Evolutionary conservation across 805 yeast species (phyloP), one percentile per base, ranked within the genome.

Genomic region (Schwanniomyces polymorphus): DNA sequence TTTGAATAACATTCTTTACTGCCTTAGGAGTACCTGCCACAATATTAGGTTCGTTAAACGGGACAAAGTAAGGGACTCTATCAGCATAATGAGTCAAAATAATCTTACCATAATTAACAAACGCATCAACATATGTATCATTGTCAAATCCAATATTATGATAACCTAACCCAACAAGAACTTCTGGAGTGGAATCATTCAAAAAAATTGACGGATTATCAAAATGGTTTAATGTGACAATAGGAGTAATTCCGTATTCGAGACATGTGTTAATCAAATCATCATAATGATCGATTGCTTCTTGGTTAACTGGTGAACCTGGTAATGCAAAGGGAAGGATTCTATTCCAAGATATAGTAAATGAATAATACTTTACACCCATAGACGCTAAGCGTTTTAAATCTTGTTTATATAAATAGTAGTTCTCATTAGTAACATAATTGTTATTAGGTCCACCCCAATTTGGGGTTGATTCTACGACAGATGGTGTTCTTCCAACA

Each of bases 341-440:
- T 48, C 73, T 54, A 11, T 68, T 52, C 71, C 72, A 68, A 4
- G 72, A 63, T 39, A 68, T 60, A 7, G 67, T 47, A 51, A 68
- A 54, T 7, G 70, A 64, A 50, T 68, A 68, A 42, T 53, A 40
- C 27, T 61, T 61, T 26, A 58, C 62, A 7, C 70, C 73, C 37
- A 65, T 55, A 18, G 66, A 63, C 28, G 64, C 66, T 43, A 66
- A 42, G 18, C 70, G 52, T 16, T 57, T 57, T 37, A 59, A 54
- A 46, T 68, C 73, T 50, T 64, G 64, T 48, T 66, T 65, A 52
- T 64, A 67, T 28, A 62, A 50, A 39, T 60, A 60, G 54, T 67
- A 67, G 44, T 65, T 63, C 44, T 66, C 64, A 48, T 60, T 57
- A 12, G 70, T 58, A 37, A 62, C 50, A 29, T 48, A 55, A 41